Base-by-base conservation (phyloP, 495 filamentous ascomycete genomes). In the Daldinia childiae region DNA sequence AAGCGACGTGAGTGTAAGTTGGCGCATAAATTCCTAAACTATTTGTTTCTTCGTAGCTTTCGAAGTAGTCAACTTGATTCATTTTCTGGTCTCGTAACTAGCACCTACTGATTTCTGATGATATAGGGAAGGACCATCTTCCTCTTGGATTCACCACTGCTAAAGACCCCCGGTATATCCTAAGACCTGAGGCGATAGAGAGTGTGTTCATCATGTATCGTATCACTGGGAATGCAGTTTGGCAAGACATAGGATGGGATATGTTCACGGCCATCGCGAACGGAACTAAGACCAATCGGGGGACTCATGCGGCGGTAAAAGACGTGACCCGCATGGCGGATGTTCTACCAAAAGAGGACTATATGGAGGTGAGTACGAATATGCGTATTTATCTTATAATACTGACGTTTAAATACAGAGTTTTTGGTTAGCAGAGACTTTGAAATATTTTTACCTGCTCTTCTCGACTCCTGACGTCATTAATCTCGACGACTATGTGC, bases 401-500 rank as follows among this genome's bases (percentile, higher is more conserved):
- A 41, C 75, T 77, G 32, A 83, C 77, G 39, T 21, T 30, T 45
- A 29, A n/a, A 1, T 51, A 1, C 68, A 75, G 72, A 77, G 82
- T 50, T 93, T 92, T 76, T 92, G 89, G 89, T 78, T 90, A 36
- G 88, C 89, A 12, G 92, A 94, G 82, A 91, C 92, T 41, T 76
- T 94, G 59, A 94, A 94, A 77, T 94, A 94, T 71, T 93, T 92
- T 71, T 94, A 92, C 75, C 80, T 93, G 17, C 83, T 91, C 4
- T 93, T 92, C 78, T 88, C 86, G 54, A 89, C 91, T 41, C 87
- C 88, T 5, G 85, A 83, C 69, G 77, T 90, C 41, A 83, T 94
- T 61, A 91, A 85, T 75, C 79, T 95, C 55, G 92, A 95, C 77
- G 88, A 93, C 52, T 94, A 86, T 78, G 90, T 95, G 17, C 81